Evolutionary conservation across 805 yeast genomes (phyloP).

Genomic region (Zygotorulaspora chibaensis): DNA sequence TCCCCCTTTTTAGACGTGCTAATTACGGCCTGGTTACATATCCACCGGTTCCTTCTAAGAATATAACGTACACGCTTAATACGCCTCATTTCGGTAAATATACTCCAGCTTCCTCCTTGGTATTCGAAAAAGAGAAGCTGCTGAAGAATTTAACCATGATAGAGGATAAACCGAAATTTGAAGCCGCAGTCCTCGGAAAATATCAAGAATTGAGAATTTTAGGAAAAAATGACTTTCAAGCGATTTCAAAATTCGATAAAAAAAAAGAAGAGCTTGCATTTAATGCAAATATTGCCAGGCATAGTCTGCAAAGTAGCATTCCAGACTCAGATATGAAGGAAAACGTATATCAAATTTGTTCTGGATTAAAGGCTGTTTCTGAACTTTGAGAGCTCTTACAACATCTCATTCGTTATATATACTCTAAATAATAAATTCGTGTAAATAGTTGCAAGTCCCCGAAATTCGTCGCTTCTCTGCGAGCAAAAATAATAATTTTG

Average conservation of each 20-base stretch:
- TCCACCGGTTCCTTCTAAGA: constrained; percentile 10
- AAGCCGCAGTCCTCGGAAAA: constrained; percentile 22
- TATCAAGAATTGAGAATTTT: constrained; percentile 15
- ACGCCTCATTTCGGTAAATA: constrained; percentile 70
- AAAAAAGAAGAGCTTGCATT: constrained; percentile 15
- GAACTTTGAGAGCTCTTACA: constrained; percentile 9
- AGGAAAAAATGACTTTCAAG: constrained; percentile 12
- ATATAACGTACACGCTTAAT: constrained; percentile 32
- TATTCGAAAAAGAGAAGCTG: constrained; percentile 24
- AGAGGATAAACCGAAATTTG: constrained; percentile 14
- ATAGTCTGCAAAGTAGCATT: constrained; percentile 22
- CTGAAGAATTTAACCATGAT: constrained; percentile 21
- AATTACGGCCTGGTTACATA: constrained; percentile 17
- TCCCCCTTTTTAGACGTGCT: constrained; percentile 25
- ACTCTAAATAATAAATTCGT: background rate
- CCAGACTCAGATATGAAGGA: constrained; percentile 18
- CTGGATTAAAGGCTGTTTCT: constrained; percentile 31
- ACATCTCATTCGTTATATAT: no score
- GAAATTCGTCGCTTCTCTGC: background rate
- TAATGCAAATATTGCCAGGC: constrained; percentile 25
- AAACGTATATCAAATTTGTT: constrained; percentile 27
- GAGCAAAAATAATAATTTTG: background rate
- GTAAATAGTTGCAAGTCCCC: background rate
- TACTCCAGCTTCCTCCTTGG: constrained; percentile 49
- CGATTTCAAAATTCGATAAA: constrained; percentile 17